phyloP scores from a whole-genome alignment of 2,329 filamentous ascomycete genomes.

The Pseudocercospora macadamiae region DNA sequence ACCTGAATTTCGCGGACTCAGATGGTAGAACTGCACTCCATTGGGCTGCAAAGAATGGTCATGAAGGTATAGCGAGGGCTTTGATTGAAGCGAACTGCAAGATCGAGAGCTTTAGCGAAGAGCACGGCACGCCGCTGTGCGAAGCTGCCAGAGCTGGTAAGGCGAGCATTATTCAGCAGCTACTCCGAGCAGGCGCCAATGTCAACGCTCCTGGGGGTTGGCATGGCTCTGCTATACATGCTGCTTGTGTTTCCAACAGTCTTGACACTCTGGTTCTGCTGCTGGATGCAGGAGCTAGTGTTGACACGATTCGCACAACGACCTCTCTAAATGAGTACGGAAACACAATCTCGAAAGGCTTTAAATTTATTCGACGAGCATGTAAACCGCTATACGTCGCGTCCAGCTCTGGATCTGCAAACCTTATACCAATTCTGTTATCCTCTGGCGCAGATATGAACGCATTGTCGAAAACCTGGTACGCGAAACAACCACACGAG shows the following conservation, averaged over 20 bases:
- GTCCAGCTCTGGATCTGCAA: background rate
- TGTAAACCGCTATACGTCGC: background rate
- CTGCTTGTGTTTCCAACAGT: background rate
- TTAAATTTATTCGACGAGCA: background rate
- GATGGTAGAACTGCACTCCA: background rate
- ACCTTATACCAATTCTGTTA: background rate
- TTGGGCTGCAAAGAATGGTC: background rate
- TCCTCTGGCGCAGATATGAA: background rate
- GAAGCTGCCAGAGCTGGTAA: background rate
- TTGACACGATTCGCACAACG: constrained; percentile 16
- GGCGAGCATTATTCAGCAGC: constrained; percentile 18
- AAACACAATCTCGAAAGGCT: background rate
- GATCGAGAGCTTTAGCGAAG: background rate
- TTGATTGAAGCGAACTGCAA: background rate
- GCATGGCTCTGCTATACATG: constrained; percentile 22
- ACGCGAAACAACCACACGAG: background rate
- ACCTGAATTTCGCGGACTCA: background rate
- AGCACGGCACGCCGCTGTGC: background rate
- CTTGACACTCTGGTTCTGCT: constrained; percentile 20
- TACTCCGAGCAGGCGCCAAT: constrained; percentile 26
- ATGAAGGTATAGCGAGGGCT: background rate
- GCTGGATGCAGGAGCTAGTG: constrained; percentile 24
- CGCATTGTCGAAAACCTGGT: background rate
- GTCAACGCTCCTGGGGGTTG: constrained; percentile 22
- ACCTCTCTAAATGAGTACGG: background rate